phyloP scores from a whole-genome alignment of 352 stramenopile genomes.

The Pythium graminicola region DNA sequence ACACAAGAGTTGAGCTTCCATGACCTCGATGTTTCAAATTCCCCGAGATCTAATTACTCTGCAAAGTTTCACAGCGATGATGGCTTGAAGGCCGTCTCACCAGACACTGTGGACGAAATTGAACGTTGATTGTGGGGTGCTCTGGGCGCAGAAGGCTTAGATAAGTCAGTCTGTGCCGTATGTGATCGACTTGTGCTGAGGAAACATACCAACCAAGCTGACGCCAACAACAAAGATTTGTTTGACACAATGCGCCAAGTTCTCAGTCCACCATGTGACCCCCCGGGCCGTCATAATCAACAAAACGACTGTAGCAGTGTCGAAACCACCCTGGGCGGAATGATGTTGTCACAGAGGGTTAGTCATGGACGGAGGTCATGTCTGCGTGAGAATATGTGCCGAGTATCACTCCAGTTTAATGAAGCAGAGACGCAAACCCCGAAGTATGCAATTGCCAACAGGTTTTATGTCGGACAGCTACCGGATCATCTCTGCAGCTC shows the following conservation, averaged over 20 bases:
- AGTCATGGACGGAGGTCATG: too few species aligned
- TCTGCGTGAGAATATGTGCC: too few species aligned
- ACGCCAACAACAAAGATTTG: not conserved
- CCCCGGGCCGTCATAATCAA: not conserved
- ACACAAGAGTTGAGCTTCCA: too few species aligned
- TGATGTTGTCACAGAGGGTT: too few species aligned
- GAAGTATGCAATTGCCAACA: slow-evolving; percentile 25
- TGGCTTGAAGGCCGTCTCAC: too few species aligned
- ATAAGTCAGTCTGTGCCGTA: slow-evolving; percentile 1
- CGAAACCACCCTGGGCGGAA: not conserved
- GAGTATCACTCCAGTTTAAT: too few species aligned
- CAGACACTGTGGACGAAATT: too few species aligned
- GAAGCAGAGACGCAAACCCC: not conserved
- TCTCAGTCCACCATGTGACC: not conserved
- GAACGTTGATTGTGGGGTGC: not conserved
- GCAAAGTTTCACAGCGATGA: too few species aligned
- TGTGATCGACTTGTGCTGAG: slow-evolving; percentile 9
- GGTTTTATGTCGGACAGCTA: slow-evolving; percentile 18
- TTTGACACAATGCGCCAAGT: not conserved
- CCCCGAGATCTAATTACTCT: too few species aligned
- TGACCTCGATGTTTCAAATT: too few species aligned
- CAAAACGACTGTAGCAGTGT: slow-evolving; percentile 5
- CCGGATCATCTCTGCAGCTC: not conserved
- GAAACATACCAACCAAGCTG: not conserved
- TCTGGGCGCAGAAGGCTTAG: slow-evolving; percentile 1